phyloP scores from a whole-genome alignment of 306 rosid genomes.

The Purshia tridentata region DNA sequence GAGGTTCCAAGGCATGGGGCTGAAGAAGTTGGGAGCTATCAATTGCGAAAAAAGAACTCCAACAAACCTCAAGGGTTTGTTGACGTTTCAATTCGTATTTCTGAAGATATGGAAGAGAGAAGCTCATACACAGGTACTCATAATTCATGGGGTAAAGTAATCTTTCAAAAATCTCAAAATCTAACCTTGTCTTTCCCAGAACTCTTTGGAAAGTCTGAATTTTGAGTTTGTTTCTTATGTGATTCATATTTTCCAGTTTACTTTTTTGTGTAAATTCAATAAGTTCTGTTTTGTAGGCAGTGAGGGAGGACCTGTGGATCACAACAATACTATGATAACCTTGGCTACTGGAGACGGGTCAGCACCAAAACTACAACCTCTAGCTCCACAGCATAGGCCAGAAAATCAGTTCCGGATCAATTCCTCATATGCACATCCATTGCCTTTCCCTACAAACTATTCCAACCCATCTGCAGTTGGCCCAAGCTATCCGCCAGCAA shows the following conservation, averaged over 20 bases:
- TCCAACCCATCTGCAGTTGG: conserved; percentile 43
- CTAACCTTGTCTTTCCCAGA: background rate
- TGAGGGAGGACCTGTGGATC: conserved; percentile 40
- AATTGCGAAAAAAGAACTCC: conserved; percentile 55
- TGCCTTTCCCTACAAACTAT: conserved; percentile 41
- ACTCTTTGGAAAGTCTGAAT: background rate
- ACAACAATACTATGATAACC: conserved; percentile 30
- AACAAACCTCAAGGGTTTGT: conserved; percentile 67
- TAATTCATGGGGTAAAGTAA: background rate
- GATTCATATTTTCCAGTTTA: background rate
- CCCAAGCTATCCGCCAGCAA: conserved; percentile 43
- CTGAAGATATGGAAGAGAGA: conserved; percentile 51
- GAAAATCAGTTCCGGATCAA: conserved; percentile 39
- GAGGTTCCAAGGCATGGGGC: conserved; percentile 41
- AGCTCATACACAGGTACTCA: conserved; percentile 45
- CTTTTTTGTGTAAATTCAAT: background rate
- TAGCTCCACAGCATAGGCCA: conserved; percentile 30
- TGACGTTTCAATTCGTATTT: conserved; percentile 57
- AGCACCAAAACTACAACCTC: conserved; percentile 36
- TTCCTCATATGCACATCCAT: conserved; percentile 33
- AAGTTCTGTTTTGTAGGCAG: conserved; percentile 31
- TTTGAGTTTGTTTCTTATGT: background rate
- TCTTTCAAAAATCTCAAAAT: background rate
- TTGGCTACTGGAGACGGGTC: conserved; percentile 43
- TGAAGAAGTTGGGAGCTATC: conserved; percentile 72